Base-by-base conservation (phyloP, 2,329 filamentous ascomycete genomes). In the Hirsutella rhossiliensis region DNA sequence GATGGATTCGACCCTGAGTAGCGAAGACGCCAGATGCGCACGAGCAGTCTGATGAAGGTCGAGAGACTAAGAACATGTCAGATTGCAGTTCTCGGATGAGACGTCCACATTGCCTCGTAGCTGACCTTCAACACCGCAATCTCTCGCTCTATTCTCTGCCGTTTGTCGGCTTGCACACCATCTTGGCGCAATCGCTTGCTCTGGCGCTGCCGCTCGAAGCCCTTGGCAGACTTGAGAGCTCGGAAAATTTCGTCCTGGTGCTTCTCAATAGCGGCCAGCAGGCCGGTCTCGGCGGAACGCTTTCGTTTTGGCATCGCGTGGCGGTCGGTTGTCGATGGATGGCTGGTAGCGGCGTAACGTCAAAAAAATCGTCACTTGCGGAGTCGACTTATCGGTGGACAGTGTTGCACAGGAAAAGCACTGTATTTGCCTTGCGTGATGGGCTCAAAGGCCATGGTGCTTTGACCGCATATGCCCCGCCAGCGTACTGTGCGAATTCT, bases 131-230 rank as follows among this genome's bases (percentile, higher is more conserved):
- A 56, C 9, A 77, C 71, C 0, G 65, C 58, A 38, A 78, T 56
- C 55, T 79, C 84, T 30, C 73, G 72, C 48, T 85, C 75, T 29
- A 89, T 64, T 18, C 83, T 69, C 46, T 67, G 64, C 19, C 75
- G 64, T 54, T 79, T 77, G 38, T 72, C 72, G 9, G 62, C 50
- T 2, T 62, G 57, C 15, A 64, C 53, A 42, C 66, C 68, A 43
- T 65, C 63, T 27, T 76, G 73, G 41, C 63, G 69, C 13, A 76
- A 60, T 37, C 72, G 67, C 59, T 78, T 82, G 48, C 81, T 73
- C 47, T 84, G 72, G 50, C 87, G 84, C 63, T 90, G 86, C 39
- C 84, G 74, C 66, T 90, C 85, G 56, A 87, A 83, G 40, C 81
- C 80, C 57, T 85, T 87, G 45, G 80, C 82, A 11, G 72, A 68